These are phyloP conservation scores for Podospora didyma DNA, from an alignment of 495 filamentous ascomycete species.

Conservation along the genomic window DNA sequence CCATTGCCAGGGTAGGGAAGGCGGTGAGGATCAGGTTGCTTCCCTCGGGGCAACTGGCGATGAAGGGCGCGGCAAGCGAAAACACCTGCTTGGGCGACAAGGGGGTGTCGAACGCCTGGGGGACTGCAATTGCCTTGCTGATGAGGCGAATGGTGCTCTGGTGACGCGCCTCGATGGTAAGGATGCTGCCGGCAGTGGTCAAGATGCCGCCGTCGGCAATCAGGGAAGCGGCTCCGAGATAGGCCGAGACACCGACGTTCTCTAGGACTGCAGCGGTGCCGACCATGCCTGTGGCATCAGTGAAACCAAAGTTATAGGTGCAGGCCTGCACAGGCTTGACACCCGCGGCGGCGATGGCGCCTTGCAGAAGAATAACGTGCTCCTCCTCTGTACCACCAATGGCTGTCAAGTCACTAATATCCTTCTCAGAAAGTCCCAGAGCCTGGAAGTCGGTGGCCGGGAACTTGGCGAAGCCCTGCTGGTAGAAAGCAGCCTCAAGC, in stretches of 20 bases:
- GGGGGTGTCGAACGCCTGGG: conserved; percentile 57
- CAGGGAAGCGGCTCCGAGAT: conserved; percentile 59
- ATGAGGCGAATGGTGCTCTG: conserved; percentile 56
- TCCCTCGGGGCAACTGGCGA: conserved; percentile 53
- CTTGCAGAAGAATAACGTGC: conserved; percentile 55
- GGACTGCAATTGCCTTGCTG: conserved; percentile 43
- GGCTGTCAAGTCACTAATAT: conserved; percentile 46
- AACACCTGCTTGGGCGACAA: conserved; percentile 56
- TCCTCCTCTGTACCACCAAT: conserved; percentile 53
- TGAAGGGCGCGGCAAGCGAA: conserved; percentile 62
- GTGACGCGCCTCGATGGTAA: conserved; percentile 59
- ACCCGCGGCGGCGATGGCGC: conserved; percentile 50
- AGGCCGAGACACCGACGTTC: conserved; percentile 59
- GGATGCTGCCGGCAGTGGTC: conserved; percentile 53
- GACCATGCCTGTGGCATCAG: conserved; percentile 55
- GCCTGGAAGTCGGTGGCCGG: conserved; percentile 52
- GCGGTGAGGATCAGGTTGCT: conserved; percentile 52
- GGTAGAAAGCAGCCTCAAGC: conserved; percentile 61
- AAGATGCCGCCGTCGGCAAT: conserved; percentile 50
- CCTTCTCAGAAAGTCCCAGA: conserved; percentile 46
- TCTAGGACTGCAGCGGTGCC: conserved; percentile 57
- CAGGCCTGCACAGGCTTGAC: conserved; percentile 55
- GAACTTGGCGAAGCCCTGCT: conserved; percentile 58
- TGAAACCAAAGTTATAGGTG: conserved; percentile 60
- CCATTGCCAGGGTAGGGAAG: conserved; percentile 54